Evolutionary conservation across 2,329 filamentous ascomycete genomes (phyloP), one percentile per base, ranked within the genome.

Genomic region (Blastomyces parvus): DNA sequence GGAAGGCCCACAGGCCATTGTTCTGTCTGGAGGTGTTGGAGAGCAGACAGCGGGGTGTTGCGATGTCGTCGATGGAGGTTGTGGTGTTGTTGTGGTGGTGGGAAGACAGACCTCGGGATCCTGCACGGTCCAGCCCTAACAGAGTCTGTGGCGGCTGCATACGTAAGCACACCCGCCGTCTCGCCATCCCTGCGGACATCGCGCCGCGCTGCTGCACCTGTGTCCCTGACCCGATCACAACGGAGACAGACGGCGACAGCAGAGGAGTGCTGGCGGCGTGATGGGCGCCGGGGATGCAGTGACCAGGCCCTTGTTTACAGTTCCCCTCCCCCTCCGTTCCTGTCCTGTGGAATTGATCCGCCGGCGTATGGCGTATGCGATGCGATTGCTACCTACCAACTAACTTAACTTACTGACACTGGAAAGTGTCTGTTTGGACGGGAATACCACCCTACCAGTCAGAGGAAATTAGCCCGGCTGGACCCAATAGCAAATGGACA

Each of bases 401-500:
- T 38, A 38, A 8, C 36, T 38, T 9, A 38, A 13, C 36, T 38
- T 11, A 8, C 36, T 38, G 36, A 38, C n/a, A 11, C 8, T 46
- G 6, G n/a, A 33, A 33, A 19, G 7, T 22, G 17, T n/a, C 19
- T 22, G 44, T 46, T 13, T 58, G 30, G 33, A 25, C 36, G 55
- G 33, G 19, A 22, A 58, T 25, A 40, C 36, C 36, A 38, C 17
- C 30, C 55, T 58, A 36, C 30, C 33, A 40, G 33, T 22, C 13
- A 17, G 33, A 25, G 14, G 55, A 58, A 25, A 40, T 9, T 38
- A 36, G 7, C 5, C 33, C 6, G 36, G 6, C 25, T 38, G 2
- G 25, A n/a, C 22, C 55, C 55, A 57, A 42, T 57, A 57, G 33
- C n/a, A 57, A 14, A 17, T 40, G 55, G 55, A 57, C 55, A 57